Conservation (phyloP, 495 filamentous ascomycete genomes). For the Antarctomyces pellizariae region DNA sequence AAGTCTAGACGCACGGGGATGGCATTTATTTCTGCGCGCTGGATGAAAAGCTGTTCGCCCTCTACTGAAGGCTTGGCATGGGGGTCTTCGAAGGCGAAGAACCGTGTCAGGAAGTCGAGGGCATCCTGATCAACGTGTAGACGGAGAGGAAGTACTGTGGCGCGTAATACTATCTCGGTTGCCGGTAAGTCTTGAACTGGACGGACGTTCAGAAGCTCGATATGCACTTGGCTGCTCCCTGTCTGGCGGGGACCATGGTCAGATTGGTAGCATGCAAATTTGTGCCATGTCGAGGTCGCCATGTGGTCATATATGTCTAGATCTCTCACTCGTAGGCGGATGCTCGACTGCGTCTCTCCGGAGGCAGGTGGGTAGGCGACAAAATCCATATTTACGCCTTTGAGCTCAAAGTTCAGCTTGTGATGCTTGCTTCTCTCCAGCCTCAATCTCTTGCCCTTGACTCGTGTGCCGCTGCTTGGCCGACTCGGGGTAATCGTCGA, state of each 20-base stretch:
- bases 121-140: constrained; percentile 97
- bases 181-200: constrained; percentile 66
- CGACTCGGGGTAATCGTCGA: constrained; percentile 36
- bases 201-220: constrained; percentile 69
- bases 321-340: constrained; percentile 62
- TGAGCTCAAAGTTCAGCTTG: constrained; percentile 88
- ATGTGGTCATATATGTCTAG: constrained; percentile 87
- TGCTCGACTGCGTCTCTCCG: constrained; percentile 62
- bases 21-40: constrained; percentile 67
- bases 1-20: constrained; percentile 77
- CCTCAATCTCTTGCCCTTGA: constrained; percentile 35
- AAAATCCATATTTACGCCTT: constrained; percentile 63
- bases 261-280: constrained; percentile 82
- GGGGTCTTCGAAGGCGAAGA: constrained; percentile 89
- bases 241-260: constrained; percentile 69
- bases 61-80: constrained; percentile 23
- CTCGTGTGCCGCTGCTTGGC: constrained; percentile 18
- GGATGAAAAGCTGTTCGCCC: constrained; percentile 74
- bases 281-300: constrained; percentile 92
- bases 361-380: constrained; percentile 57
- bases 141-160: constrained; percentile 62
- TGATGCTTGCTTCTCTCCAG: constrained; percentile 71
- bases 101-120: constrained; percentile 86
- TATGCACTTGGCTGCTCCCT: constrained; percentile 66
- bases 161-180: constrained; percentile 75